Percentiles rank a stretch among this genome's conserved stretches.
Conservation (phyloP, 164 flowering plant species). For the Platanus orientalis region DNA sequence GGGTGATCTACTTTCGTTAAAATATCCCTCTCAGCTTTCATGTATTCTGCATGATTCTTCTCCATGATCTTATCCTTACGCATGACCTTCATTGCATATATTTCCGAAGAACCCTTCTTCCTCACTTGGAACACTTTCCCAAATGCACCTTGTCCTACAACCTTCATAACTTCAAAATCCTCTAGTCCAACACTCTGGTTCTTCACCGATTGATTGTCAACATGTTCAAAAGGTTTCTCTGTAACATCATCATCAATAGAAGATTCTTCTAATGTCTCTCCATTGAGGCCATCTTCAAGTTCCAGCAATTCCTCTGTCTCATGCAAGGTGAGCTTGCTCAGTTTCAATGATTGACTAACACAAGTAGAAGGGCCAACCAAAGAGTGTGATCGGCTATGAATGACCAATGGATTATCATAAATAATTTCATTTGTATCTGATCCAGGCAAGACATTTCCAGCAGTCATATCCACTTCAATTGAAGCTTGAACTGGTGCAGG, state of each 20-base stretch:
- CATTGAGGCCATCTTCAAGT: slow-evolving; percentile 29
- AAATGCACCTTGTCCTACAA: slow-evolving; percentile 93
- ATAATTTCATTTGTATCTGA: slow-evolving; percentile 32
- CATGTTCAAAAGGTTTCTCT: slow-evolving; percentile 19
- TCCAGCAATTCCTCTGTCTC: slow-evolving; percentile 47
- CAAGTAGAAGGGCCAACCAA: slow-evolving; percentile 65
- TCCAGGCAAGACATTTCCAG: slow-evolving; percentile 17
- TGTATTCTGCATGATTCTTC: slow-evolving; percentile 80
- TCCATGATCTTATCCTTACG: slow-evolving; percentile 83
- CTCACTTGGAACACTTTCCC: slow-evolving; percentile 89
- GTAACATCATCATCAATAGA: slow-evolving; percentile 17
- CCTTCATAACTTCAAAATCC: slow-evolving; percentile 80
- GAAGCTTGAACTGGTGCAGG: slow-evolving; percentile 46
- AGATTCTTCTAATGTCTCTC: slow-evolving; percentile 20
- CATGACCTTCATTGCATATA: slow-evolving; percentile 97
- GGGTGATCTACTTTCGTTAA: slow-evolving; percentile 81
- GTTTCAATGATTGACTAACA: slow-evolving; percentile 47
- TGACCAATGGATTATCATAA: slow-evolving; percentile 57
- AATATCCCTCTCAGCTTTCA: slow-evolving; percentile 91
- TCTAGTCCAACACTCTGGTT: slow-evolving; percentile 50
- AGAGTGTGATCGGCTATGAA: slow-evolving; percentile 68
- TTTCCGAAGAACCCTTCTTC: slow-evolving; percentile 67
- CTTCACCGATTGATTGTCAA: slow-evolving; percentile 17
- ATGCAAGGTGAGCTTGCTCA: slow-evolving; percentile 48
- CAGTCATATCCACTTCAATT: slow-evolving; percentile 21